Base-by-base conservation (phyloP, 1,284 basidiomycete genomes). In the Pascua sp. region DNA sequence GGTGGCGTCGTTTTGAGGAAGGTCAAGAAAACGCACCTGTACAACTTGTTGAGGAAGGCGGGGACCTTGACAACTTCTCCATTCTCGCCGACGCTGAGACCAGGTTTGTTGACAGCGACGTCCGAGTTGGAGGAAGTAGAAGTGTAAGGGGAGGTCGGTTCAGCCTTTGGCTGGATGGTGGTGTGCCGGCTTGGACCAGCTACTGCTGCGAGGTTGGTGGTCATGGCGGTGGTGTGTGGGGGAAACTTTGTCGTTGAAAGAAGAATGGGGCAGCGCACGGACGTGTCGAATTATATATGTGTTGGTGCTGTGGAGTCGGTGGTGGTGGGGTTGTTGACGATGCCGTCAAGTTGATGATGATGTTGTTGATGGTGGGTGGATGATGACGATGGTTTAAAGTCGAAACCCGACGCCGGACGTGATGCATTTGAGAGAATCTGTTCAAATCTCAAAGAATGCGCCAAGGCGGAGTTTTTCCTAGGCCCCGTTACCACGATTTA, bases 31-130 rank as follows among this genome's bases (percentile, higher is more conserved):
- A 82, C 85, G 62, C 55, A 92, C 91, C 88, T 89, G 78, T 87
- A 92, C 40, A 97, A 82, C 77, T 97, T 97, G 78, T 92, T 91
- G 15, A 95, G 81, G 71, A 97, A 97, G 0, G 90, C 89, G 0
- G 91, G 90, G 2, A 91, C 77, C 53, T 75, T 76, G 38, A 72
- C 53, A 36, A 72, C 69, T 53, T 74, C 71, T 9, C 73, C 75
- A 54, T 75, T 71, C 63, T 76, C 74, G 46, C 72, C 73, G 17
- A 76, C 66, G 43, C 65, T 71, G 48, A 76, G 49, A 1, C 72
- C 73, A 11, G 66, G 64, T 55, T 70, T 73, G 11, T 51, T 57
- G n/a, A 75, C 63, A 4, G 60, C 64, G 5, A 56, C 55, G 38
- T 42, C 60, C 24, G 24, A 32, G 24, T 8, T 42, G 47, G 18